Evolutionary conservation across 2,329 filamentous ascomycete species (phyloP).

Genomic region (Xylariaceae sp.): DNA sequence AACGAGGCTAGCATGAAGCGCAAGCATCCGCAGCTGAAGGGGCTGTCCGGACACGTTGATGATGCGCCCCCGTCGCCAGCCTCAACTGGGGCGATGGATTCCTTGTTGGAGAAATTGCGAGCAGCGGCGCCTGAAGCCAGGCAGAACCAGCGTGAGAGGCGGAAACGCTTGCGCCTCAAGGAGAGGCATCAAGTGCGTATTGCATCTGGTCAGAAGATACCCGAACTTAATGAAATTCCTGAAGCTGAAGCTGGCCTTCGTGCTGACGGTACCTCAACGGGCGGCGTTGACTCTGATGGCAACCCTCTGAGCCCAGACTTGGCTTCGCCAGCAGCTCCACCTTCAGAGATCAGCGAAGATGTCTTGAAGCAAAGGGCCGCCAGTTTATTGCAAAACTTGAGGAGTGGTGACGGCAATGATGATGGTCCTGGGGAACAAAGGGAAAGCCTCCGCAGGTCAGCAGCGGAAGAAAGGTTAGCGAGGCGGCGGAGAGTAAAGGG

Average conservation of each 20-base stretch:
- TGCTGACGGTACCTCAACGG: slow-evolving; percentile 23
- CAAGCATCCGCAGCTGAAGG: slow-evolving; percentile 71
- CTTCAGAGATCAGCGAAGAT: slow-evolving; percentile 45
- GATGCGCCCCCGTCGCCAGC: slow-evolving; percentile 59
- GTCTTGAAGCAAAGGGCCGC: slow-evolving; percentile 85
- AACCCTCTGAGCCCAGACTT: slow-evolving; percentile 49
- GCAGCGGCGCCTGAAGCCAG: slow-evolving; percentile 86
- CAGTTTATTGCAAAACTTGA: slow-evolving; percentile 76
- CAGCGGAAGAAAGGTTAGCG: slow-evolving; percentile 32
- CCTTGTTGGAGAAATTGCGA: slow-evolving; percentile 87
- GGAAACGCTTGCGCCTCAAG: slow-evolving; percentile 82
- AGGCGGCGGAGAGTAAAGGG: slow-evolving; percentile 32
- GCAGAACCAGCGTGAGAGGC: slow-evolving; percentile 84
- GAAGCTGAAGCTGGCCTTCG: slow-evolving; percentile 46
- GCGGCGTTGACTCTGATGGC: slow-evolving; percentile 45
- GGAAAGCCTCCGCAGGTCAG: slow-evolving; percentile 58
- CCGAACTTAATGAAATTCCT: slow-evolving; percentile 62
- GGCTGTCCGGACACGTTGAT: slow-evolving; percentile 41
- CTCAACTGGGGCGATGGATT: slow-evolving; percentile 91
- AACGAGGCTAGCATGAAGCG: slow-evolving; percentile 92
- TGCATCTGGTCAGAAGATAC: slow-evolving; percentile 84
- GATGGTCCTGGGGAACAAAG: slow-evolving; percentile 52
- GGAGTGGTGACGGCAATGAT: slow-evolving; percentile 59
- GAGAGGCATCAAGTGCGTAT: slow-evolving; percentile 86
- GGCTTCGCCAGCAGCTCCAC: slow-evolving; percentile 37